phyloP scores from a whole-genome alignment of 768 basidiomycete genomes.

The Mycena venus region DNA sequence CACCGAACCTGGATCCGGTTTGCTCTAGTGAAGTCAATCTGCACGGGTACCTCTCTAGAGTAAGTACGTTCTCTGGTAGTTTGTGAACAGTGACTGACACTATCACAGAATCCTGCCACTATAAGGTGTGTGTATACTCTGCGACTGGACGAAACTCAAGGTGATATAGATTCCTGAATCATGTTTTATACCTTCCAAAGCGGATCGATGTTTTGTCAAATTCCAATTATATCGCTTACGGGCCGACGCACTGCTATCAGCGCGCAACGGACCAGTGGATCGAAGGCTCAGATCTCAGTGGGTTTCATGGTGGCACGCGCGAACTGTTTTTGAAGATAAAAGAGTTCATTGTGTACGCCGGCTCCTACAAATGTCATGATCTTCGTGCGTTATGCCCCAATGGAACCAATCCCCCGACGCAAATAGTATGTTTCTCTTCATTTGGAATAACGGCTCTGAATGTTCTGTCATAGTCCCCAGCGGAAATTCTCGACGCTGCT shows the following conservation, averaged over 20 bases:
- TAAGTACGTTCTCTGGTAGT: neutral
- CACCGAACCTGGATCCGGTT: neutral
- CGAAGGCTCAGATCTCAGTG: neutral
- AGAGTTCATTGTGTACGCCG: neutral
- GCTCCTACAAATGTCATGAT: conserved; percentile 14
- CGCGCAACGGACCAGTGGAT: neutral
- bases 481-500: neutral
- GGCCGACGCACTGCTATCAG: neutral
- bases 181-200: conserved; percentile 12
- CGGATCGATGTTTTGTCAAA: neutral
- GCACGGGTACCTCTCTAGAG: neutral
- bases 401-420: neutral
- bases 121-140: neutral
- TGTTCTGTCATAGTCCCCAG: neutral
- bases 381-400: neutral
- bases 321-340: neutral
- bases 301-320: neutral
- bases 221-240: neutral
- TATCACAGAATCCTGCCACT: neutral
- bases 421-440: neutral
- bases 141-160: neutral
- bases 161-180: neutral
- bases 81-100: neutral
- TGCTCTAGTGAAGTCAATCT: neutral
- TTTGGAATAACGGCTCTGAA: too few relatives aligned